Conservation (phyloP, 1,139 yeast genomes). For the Yamadazyma oceani region DNA sequence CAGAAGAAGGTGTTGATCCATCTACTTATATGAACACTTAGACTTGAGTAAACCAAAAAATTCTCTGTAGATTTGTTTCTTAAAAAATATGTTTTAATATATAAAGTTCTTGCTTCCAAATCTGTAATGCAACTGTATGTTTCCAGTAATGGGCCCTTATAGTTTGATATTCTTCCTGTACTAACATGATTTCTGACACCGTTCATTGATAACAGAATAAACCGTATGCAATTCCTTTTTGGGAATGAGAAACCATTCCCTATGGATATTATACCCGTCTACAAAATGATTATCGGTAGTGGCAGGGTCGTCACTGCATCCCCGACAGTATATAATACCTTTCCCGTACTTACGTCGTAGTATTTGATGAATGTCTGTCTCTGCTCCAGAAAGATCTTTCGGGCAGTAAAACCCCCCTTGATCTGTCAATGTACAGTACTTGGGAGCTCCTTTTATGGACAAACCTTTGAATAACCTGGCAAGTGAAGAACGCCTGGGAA, state of each 20-base stretch:
- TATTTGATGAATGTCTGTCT: constrained; percentile 38
- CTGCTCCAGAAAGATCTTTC: constrained; percentile 33
- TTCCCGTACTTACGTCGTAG: constrained; percentile 40
- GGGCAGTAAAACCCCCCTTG: constrained; percentile 35
- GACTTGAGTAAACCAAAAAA: constrained; percentile 5
- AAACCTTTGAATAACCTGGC: constrained; percentile 11
- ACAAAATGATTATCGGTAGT: constrained; percentile 9
- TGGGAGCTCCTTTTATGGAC: constrained; percentile 4
- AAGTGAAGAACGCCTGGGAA: constrained; percentile 8
- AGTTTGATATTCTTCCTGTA: too few species aligned
- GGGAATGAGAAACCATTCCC: constrained; percentile 61
- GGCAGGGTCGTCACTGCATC: constrained; percentile 22
- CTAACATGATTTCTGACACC: constrained; percentile 8
- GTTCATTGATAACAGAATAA: constrained; percentile 39
- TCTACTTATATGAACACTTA: constrained; percentile 97
- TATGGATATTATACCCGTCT: constrained; percentile 39
- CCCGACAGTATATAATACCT: constrained; percentile 45
- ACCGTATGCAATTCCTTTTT: constrained; percentile 38
- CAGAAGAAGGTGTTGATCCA: constrained; percentile 98
- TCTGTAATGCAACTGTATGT: too few species aligned
- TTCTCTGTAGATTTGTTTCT: constrained; percentile 4
- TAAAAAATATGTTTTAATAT: constrained; percentile 1
- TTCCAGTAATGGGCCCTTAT: too few species aligned
- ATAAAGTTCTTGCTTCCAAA: not conserved
- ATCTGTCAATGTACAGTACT: constrained; percentile 12